Conservation (phyloP, 306 rosid species). For the Cucurbita maxima region DNA sequence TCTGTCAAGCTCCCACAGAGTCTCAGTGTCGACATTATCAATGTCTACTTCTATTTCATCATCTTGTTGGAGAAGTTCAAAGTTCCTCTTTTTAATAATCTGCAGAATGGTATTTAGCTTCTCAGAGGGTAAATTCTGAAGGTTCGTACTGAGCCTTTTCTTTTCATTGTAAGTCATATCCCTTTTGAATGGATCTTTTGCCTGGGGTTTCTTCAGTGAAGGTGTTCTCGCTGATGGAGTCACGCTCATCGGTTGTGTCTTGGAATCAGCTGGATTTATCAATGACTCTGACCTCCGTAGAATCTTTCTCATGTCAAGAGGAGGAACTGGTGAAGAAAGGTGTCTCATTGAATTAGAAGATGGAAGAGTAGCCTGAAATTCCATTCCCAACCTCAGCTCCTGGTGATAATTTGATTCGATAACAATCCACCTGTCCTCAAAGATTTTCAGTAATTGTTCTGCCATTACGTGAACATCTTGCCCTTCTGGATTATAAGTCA, state of each 20-base stretch:
- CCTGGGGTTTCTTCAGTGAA: constrained; percentile 84
- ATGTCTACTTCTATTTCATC: constrained; percentile 94
- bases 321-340: constrained; percentile 31
- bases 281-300: constrained; percentile 73
- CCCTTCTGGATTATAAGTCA: constrained; percentile 79
- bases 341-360: constrained; percentile 54
- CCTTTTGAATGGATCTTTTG: constrained; percentile 81
- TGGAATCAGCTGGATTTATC: constrained; percentile 24
- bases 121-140: constrained; percentile 67
- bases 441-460: constrained; percentile 51
- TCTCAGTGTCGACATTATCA: constrained; percentile 75
- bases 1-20: constrained; percentile 95
- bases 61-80: constrained; percentile 52
- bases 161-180: constrained; percentile 84
- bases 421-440: constrained; percentile 80
- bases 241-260: constrained; percentile 31
- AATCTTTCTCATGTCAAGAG: constrained; percentile 68
- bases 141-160: constrained; percentile 73
- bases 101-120: constrained; percentile 73
- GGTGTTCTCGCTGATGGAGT: constrained; percentile 72
- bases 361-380: constrained; percentile 28
- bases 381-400: constrained; percentile 44
- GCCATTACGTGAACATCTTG: constrained; percentile 98
- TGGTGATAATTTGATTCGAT: constrained; percentile 78
- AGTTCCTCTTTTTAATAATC: constrained; percentile 64